Conservation (phyloP, 306 rosid species). For the Notholithocarpus densiflorus region DNA sequence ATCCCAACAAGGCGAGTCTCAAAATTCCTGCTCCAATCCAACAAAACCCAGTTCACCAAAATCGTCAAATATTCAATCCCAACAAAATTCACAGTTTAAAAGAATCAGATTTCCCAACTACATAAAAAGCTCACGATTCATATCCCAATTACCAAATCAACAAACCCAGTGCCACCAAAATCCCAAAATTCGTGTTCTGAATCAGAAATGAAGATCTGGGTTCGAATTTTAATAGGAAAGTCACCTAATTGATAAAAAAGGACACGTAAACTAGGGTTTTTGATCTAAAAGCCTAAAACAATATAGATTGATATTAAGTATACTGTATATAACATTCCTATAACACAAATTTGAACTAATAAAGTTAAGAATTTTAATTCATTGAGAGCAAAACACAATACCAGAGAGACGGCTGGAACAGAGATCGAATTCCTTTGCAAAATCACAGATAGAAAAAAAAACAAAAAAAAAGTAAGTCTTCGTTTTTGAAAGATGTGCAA, state of each 20-base stretch:
- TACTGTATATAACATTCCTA: not conserved
- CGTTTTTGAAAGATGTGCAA: too few species aligned
- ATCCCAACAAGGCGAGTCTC: not conserved
- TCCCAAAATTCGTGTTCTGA: not conserved
- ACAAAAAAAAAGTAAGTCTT: too few species aligned
- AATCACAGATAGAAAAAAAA: too few species aligned
- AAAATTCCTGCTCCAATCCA: not conserved
- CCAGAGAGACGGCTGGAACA: not conserved
- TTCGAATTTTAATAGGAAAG: not conserved
- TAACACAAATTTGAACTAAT: not conserved
- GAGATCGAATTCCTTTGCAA: conserved; percentile 1
- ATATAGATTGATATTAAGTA: not conserved
- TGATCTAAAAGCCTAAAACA: not conserved
- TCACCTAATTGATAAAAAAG: conserved; percentile 5
- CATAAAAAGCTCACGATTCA: too few species aligned
- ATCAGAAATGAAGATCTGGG: not conserved
- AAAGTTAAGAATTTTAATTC: not conserved
- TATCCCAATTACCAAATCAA: too few species aligned
- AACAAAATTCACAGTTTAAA: not conserved
- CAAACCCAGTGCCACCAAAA: too few species aligned
- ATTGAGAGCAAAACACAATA: not conserved
- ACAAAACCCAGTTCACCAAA: not conserved
- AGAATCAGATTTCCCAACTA: not conserved
- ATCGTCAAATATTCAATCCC: not conserved
- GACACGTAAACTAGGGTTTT: not conserved